Evolutionary conservation across 257 asterid genomes (phyloP), one percentile per base, ranked within the genome.

Genomic region (Handroanthus guayacan): DNA sequence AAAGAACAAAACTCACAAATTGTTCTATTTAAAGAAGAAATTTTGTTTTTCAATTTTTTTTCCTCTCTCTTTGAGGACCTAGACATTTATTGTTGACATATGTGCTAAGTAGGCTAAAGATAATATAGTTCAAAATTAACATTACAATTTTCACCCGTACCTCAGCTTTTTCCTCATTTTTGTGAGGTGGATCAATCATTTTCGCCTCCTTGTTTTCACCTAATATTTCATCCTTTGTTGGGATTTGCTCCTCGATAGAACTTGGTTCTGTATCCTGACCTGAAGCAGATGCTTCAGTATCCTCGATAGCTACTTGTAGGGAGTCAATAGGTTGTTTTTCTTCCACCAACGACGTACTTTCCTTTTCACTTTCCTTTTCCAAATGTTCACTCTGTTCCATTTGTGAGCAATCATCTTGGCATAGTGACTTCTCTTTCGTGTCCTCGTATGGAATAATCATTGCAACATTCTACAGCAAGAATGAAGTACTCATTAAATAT

Each of bases 171-270:
- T 62, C 58, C 39, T 69, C 81, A 66, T 77, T n/a, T 11, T 6
- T 36, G 74, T 61, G 18, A 25, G 58, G 25, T 62, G 80, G 71
- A 74, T 66, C 81, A 41, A 18, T 62, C 61, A 62, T 62, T 44
- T 69, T 65, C 64, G 72, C 84, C 62, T 67, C 45, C 7, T 25
- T 48, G 52, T 63, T 18, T 68, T 78, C 66, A 58, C 71, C 47
- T 38, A 73, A 58, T 69, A 61, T 71, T 63, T 79, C 85, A 67
- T 69, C 62, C 36, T 13, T 61, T n/a, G 1, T 48, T 68, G 17
- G 39, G 68, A 62, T 57, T 79, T 82, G 75, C 69, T 76, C 82
- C 68, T 51, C 41, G 7, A 16, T 60, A 11, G 65, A 55, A 67
- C 76, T 54, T 69, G 37, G 36, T 48, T 77, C 76, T 11, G 18